Evolutionary conservation across 2,329 filamentous ascomycete species (phyloP).

Genomic region (Cladosporium sp.): DNA sequence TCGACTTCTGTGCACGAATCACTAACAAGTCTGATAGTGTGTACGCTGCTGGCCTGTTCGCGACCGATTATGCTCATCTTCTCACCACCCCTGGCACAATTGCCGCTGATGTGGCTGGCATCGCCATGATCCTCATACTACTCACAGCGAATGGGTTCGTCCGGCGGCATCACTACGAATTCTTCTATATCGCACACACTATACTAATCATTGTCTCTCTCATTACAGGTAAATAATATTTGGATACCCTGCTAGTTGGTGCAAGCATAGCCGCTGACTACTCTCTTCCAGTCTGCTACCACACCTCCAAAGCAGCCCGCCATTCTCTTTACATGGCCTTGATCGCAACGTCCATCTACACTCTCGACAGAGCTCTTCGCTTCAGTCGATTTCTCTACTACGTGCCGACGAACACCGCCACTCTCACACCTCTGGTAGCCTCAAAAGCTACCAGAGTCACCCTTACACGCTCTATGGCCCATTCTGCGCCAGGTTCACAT

Average conservation of each 20-base stretch:
- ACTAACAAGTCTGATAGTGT: conserved; percentile 1
- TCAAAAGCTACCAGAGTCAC: conserved; percentile 25
- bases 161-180: conserved; percentile 28
- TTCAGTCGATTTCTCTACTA: conserved; percentile 25
- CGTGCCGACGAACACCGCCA: conserved; percentile 22
- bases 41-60: conserved; percentile 23
- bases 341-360: conserved; percentile 24
- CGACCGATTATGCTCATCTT: conserved; percentile 18
- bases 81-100: conserved; percentile 23
- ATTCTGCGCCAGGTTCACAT: conserved; percentile 25
- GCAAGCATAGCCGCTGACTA: neutral
- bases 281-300: conserved; percentile 23
- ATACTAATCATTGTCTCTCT: conserved; percentile 24
- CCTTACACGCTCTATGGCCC: conserved; percentile 20
- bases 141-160: conserved; percentile 26
- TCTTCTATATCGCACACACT: conserved; percentile 28
- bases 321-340: conserved; percentile 27
- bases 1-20: neutral
- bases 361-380: conserved; percentile 25
- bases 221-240: conserved; percentile 22
- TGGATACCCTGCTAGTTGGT: neutral
- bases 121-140: conserved; percentile 27
- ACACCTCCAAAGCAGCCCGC: conserved; percentile 24
- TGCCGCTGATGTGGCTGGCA: conserved; percentile 26
- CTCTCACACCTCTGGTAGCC: conserved; percentile 25